Evolutionary conservation across 2,329 filamentous ascomycete genomes (phyloP).

Genomic region (Metarhizium brunneum): DNA sequence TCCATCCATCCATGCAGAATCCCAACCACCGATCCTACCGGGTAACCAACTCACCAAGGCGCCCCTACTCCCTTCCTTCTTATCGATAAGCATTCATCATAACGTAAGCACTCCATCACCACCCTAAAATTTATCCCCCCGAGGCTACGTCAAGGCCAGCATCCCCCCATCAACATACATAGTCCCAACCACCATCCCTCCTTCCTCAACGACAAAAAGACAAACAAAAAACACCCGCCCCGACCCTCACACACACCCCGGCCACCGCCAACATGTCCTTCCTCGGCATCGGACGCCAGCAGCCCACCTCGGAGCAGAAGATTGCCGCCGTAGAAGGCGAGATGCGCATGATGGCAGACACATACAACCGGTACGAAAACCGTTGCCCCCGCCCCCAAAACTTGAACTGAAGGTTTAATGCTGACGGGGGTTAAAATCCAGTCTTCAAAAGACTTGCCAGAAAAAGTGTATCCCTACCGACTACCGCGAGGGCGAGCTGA

Average conservation of each 20-base stretch:
- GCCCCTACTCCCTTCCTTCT: neutral
- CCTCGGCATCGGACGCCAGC: conserved; percentile 50
- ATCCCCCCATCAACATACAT: neutral
- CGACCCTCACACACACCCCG: neutral
- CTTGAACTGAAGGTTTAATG: no score
- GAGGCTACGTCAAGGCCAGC: neutral
- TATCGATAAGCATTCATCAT: neutral
- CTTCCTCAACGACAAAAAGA: neutral
- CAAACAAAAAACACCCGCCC: neutral
- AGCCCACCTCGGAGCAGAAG: conserved; percentile 93
- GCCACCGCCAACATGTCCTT: conserved; percentile 30
- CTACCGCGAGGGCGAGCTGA: conserved; percentile 93
- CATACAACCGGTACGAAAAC: conserved; percentile 78
- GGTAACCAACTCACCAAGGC: neutral
- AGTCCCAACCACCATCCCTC: neutral
- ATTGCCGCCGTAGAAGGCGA: conserved; percentile 93
- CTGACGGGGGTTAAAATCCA: conserved; percentile 22
- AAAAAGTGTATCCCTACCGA: conserved; percentile 87
- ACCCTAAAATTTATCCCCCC: neutral
- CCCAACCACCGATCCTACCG: neutral
- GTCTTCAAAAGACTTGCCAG: conserved; percentile 80
- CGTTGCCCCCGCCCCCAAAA: no score
- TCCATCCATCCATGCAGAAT: no score
- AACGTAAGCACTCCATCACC: conserved; percentile 14
- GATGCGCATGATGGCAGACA: conserved; percentile 94